Conservation (phyloP, 2,329 filamentous ascomycete species). For the Proliferodiscus dingleyae region DNA sequence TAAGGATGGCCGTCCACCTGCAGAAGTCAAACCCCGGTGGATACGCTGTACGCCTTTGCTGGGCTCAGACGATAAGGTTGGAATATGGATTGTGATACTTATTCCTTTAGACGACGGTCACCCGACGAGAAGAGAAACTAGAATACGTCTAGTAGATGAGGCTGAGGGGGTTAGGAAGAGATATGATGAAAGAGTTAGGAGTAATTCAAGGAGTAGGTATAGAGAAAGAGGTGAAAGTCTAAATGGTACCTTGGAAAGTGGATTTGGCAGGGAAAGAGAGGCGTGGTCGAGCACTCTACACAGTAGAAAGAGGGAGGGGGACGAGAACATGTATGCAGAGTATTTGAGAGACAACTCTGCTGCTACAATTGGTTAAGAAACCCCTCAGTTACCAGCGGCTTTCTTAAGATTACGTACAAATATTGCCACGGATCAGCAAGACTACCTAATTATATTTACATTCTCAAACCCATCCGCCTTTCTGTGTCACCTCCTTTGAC, state of each 20-base stretch:
- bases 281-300: neutral
- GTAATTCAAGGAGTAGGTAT: neutral
- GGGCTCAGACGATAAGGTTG: conserved; percentile 59
- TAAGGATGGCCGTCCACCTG: conserved; percentile 31
- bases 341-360: conserved; percentile 12
- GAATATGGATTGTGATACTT: conserved; percentile 73
- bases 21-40: conserved; percentile 57
- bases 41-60: conserved; percentile 70
- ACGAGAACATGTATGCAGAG: conserved; percentile 17
- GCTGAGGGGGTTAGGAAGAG: conserved; percentile 7
- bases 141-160: conserved; percentile 8
- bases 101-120: conserved; percentile 35
- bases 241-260: conserved; percentile 10
- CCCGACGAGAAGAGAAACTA: conserved; percentile 1
- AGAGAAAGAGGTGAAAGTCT: conserved; percentile 2
- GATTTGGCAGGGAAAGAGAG: conserved; percentile 7
- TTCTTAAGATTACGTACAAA: no score
- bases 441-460: no score
- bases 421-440: no score
- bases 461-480: conserved; percentile 13
- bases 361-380: neutral
- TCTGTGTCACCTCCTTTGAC: conserved; percentile 13
- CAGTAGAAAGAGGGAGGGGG: conserved; percentile 2
- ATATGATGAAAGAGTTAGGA: neutral
- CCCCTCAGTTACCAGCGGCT: no score